Conservation (phyloP, 768 basidiomycete genomes). For the Strobilomyces dryophilus region DNA sequence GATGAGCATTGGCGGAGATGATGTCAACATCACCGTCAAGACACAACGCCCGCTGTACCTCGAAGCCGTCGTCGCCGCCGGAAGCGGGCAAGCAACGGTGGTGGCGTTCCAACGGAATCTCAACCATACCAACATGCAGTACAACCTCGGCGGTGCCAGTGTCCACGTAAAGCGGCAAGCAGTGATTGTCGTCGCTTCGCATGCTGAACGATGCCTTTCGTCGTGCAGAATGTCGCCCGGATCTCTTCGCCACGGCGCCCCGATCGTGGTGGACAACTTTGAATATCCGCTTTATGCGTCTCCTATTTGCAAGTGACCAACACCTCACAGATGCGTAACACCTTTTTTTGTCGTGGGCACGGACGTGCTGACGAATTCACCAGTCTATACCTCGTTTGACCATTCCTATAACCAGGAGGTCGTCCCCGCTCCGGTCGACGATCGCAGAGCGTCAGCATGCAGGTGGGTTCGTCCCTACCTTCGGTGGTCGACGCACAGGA, state of each 20-base stretch:
- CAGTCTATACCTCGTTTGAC: slow-evolving; percentile 55
- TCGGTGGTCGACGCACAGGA: not conserved
- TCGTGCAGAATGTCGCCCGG: slow-evolving; percentile 45
- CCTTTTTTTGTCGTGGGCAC: not conserved
- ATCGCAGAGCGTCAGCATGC: slow-evolving; percentile 59
- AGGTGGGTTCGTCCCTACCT: slow-evolving; percentile 33
- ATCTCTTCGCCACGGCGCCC: slow-evolving; percentile 40
- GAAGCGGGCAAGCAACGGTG: slow-evolving; percentile 52
- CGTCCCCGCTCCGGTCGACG: slow-evolving; percentile 55
- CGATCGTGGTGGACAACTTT: slow-evolving; percentile 46
- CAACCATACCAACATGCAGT: slow-evolving; percentile 58
- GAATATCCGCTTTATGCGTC: slow-evolving; percentile 46
- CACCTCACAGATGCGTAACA: slow-evolving; percentile 18
- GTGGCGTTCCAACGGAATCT: slow-evolving; percentile 63
- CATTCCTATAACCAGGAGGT: slow-evolving; percentile 64
- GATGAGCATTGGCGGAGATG: slow-evolving; percentile 40
- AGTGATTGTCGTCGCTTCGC: not conserved
- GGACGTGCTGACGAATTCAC: not conserved
- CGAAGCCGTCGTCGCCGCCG: slow-evolving; percentile 56
- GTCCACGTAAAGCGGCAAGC: slow-evolving; percentile 33
- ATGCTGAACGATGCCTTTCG: not conserved
- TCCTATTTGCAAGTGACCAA: slow-evolving; percentile 31
- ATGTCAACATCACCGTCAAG: slow-evolving; percentile 59
- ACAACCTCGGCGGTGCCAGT: slow-evolving; percentile 45
- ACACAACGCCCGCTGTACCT: slow-evolving; percentile 56